Evolutionary conservation across 352 stramenopile species (phyloP), one percentile per base, ranked within the genome.

Genomic region (Phytopythium kandeliae): DNA sequence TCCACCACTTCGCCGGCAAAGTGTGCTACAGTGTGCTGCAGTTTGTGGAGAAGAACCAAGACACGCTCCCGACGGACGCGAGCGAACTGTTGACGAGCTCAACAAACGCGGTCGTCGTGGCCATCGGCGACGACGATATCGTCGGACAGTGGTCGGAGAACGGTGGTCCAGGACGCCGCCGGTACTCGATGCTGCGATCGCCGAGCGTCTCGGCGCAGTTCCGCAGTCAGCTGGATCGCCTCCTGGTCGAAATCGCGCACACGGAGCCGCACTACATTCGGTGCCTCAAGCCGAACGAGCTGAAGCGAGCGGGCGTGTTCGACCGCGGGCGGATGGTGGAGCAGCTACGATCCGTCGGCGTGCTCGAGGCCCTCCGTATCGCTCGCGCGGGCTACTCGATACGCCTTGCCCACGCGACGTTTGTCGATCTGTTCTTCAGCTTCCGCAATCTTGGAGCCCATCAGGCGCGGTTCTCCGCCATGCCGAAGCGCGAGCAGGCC

Each of bases 261-360:
- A 99, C 96, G 0, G 76, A 97, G 57, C 95, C 96, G 10, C 97
- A 99, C 63, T 99, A 99, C 62, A 95, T 99, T 57, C 94, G 97
- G 35, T 99, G 97, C 61, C 71, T 99, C 3, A 99, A 99, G 71
- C 96, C 97, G 36, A 99, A 99, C 60, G 95, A 99, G 67, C 51
- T 86, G 2, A 90, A 91, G 60, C 75, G 71, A 30, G 48, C 82
- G 3, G 63, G 65, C 12, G 58, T 74, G 19, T 89, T 93, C 26
- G 67, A 92, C 58, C 78, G 76, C 28, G 63, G 77, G 45, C 87
- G 95, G 33, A 96, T 98, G 77, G 88, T 99, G 5, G 89, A 99
- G 51, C 97, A 99, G 71, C 87, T 99, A 34, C 84, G 91, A 17
- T 99, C 96, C 25, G 95, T 96, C 42, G 97, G 97, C 43, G 89